A percentile compares a stretch with the other conserved stretches of the same genome.
Conservation (phyloP, 306 rosid species). For the Quercus robur region DNA sequence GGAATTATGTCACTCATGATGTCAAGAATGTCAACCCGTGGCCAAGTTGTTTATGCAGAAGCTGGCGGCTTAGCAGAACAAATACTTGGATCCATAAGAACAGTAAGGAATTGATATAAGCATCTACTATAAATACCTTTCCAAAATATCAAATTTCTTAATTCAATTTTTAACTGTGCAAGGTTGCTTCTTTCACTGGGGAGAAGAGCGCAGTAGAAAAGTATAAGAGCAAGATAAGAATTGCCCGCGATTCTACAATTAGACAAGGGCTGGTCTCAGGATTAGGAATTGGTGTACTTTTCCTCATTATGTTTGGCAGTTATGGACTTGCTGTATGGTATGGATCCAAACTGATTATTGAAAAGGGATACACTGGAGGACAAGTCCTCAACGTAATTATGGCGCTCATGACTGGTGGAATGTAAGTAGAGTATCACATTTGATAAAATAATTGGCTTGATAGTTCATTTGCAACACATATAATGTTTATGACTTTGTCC, state of each 20-base stretch:
- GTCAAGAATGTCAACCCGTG: constrained; percentile 69
- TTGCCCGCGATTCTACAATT: constrained; percentile 52
- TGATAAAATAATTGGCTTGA: background rate
- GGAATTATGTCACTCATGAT: constrained; percentile 35
- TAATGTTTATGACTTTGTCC: background rate
- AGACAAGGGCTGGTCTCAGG: constrained; percentile 76
- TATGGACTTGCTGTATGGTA: constrained; percentile 88
- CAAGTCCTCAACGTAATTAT: constrained; percentile 57
- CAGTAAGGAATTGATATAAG: constrained; percentile 45
- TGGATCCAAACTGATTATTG: constrained; percentile 70
- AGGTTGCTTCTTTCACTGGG: constrained; percentile 94
- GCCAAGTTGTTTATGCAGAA: constrained; percentile 82
- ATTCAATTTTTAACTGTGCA: constrained; percentile 2
- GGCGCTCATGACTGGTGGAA: constrained; percentile 80
- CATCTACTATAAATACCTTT: background rate
- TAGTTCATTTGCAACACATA: background rate
- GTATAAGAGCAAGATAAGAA: constrained; percentile 52
- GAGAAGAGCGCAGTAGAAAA: constrained; percentile 69
- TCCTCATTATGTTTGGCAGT: constrained; percentile 48
- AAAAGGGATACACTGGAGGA: constrained; percentile 72
- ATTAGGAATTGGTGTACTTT: constrained; percentile 48
- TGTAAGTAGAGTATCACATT: constrained; percentile 42
- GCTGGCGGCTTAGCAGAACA: constrained; percentile 86
- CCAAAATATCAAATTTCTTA: background rate
- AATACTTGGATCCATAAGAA: constrained; percentile 76